phyloP scores from a whole-genome alignment of 306 rosid genomes.

The Mimosa bimucronata region DNA sequence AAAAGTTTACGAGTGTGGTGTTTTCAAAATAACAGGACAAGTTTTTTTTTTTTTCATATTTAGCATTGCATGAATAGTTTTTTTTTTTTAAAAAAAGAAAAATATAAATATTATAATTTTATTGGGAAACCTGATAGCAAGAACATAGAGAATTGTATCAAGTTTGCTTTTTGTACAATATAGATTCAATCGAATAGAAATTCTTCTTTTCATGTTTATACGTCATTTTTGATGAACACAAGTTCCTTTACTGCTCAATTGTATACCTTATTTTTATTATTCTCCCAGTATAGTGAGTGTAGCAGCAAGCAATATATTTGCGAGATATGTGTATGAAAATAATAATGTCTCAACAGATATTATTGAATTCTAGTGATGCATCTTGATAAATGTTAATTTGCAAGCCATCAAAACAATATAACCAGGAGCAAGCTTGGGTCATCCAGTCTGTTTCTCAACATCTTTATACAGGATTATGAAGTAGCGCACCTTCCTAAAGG shows the following conservation, averaged over 20 bases:
- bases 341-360: not conserved
- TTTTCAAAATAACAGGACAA: not conserved
- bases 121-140: not conserved
- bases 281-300: constrained; percentile 20
- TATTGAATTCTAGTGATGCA: constrained; percentile 5
- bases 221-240: not conserved
- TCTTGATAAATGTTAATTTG: constrained; percentile 7
- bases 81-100: not conserved
- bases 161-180: constrained; percentile 4
- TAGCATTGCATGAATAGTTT: not conserved
- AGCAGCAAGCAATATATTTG: not conserved
- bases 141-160: not conserved
- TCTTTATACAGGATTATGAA: constrained; percentile 26
- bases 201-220: constrained; percentile 21
- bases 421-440: constrained; percentile 12
- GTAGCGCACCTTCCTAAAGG: not conserved
- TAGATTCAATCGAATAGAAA: constrained; percentile 30
- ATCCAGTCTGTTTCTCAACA: constrained; percentile 6
- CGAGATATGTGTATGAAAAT: not conserved
- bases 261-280: not conserved
- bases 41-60: not conserved
- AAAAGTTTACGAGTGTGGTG: not conserved
- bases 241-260: not conserved
- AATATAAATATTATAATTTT: not conserved
- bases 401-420: not conserved